Percentiles rank a stretch among this genome's conserved stretches.
Conservation (phyloP, 345 rosid species). For the Alliaria petiolata region DNA sequence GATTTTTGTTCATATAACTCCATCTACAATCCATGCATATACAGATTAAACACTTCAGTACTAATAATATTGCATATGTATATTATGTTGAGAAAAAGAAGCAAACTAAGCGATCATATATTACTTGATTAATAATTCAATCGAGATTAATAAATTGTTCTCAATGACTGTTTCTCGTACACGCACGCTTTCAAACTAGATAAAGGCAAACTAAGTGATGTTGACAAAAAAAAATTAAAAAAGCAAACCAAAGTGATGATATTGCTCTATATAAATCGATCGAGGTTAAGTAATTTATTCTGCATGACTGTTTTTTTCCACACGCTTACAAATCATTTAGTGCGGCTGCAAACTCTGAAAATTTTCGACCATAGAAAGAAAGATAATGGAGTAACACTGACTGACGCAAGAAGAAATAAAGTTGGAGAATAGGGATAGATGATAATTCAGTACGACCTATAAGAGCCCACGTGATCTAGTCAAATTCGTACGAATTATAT, state of each 20-base stretch:
- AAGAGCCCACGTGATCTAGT: slow-evolving; percentile 24
- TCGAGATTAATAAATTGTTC: not conserved
- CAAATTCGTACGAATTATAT: not conserved
- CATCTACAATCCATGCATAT: not conserved
- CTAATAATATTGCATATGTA: not conserved
- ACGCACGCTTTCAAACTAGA: not conserved
- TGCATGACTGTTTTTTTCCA: not conserved
- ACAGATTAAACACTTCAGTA: not conserved
- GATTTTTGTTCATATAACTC: not conserved
- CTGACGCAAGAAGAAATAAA: slow-evolving; percentile 8
- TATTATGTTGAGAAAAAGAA: not conserved
- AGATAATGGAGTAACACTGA: slow-evolving; percentile 6
- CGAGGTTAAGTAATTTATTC: not conserved
- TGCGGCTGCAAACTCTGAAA: not conserved
- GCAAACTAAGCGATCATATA: not conserved
- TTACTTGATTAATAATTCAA: not conserved
- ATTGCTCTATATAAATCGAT: not conserved
- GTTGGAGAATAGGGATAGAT: slow-evolving; percentile 1
- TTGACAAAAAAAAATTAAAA: not conserved
- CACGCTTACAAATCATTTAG: not conserved
- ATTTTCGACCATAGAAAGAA: not conserved
- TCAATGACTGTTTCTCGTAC: not conserved
- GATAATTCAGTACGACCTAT: not conserved
- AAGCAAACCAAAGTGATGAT: not conserved
- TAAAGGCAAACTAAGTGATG: not conserved